phyloP scores from a whole-genome alignment of 192 early-diverging fungal genomes.

The Spizellomyces punctatus region DNA sequence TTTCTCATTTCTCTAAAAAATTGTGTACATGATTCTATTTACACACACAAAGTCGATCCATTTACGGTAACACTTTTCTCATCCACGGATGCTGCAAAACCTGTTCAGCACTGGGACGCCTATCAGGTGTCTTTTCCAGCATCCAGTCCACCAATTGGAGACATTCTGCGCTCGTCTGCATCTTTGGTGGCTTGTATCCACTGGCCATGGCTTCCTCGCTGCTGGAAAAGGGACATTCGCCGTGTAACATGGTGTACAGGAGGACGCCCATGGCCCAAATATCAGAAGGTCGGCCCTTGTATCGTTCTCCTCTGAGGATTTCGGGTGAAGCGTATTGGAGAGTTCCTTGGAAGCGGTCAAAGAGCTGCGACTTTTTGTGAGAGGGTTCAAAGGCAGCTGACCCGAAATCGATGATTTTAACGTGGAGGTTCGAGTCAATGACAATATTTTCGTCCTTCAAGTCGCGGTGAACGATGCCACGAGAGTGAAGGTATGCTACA shows the following conservation, averaged over 20 bases:
- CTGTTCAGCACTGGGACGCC: constrained; percentile 55
- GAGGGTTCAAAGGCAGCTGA: constrained; percentile 45
- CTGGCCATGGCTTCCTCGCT: constrained; percentile 15
- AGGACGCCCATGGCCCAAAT: constrained; percentile 76
- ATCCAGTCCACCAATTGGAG: constrained; percentile 60
- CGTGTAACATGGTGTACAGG: constrained; percentile 50
- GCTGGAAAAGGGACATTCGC: constrained; percentile 62
- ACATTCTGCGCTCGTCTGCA: constrained; percentile 50
- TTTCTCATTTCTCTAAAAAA: no score
- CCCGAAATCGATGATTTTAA: constrained; percentile 73
- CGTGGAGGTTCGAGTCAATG: constrained; percentile 40
- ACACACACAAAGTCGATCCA: no score
- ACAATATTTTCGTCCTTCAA: constrained; percentile 77
- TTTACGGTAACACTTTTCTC: background rate
- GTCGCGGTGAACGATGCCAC: constrained; percentile 75
- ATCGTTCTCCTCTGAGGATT: constrained; percentile 59
- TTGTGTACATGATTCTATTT: no score
- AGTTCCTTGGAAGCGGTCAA: constrained; percentile 55
- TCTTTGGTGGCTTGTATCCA: constrained; percentile 25
- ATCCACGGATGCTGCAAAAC: constrained; percentile 63
- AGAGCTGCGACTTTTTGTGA: constrained; percentile 24
- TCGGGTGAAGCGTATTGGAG: constrained; percentile 66
- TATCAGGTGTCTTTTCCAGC: constrained; percentile 54
- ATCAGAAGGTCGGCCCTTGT: constrained; percentile 68
- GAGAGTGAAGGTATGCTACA: constrained; percentile 62